Evolutionary conservation across 1,284 basidiomycete species (phyloP), one percentile per base, ranked within the genome.

Genomic region (Ustilago loliicola): DNA sequence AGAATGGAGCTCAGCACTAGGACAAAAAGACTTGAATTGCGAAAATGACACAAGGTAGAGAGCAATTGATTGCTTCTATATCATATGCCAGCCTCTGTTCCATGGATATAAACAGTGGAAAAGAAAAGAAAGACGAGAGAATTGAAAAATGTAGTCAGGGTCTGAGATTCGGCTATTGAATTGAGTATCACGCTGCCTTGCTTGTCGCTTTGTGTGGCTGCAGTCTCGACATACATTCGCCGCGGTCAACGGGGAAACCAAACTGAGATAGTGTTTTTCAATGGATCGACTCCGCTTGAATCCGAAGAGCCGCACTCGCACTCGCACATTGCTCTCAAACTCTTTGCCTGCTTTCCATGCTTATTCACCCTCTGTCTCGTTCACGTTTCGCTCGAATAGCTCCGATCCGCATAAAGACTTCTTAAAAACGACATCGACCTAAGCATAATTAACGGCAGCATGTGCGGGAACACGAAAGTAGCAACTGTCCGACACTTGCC

Each of bases 181-280:
- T n/a, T 9, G 25, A 21, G 15, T 45, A 50, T 50, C 48, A 50
- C 48, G 48, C 48, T 34, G 50, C 50, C 27, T 51, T 51, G 19
- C 17, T 51, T 27, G 29, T 30, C 9, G 23, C 23, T 11, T 27
- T 51, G 15, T 30, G 60, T 47, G 52, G 30, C 32, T 55, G 61
- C 61, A 56, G 13, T 2, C 34, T 58, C 45, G 55, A 65, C 62
- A 48, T 65, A 58, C 62, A 65, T 7, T 65, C 38, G 38, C 62
- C 62, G 62, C 62, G 62, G 62, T 17, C 21, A 65, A 65, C 62
- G 62, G 54, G 48, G 62, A 57, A 58, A 58, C 51, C 60, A 48
- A 30, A 15, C 21, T 32, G 10, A 29, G 42, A 32, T 34, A 27
- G 47, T 19, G n/a, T 42, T 52, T 53, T 42, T 15, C 15, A 34